Evolutionary conservation across 768 basidiomycete genomes (phyloP).

Genomic region (Serendipita sp.): DNA sequence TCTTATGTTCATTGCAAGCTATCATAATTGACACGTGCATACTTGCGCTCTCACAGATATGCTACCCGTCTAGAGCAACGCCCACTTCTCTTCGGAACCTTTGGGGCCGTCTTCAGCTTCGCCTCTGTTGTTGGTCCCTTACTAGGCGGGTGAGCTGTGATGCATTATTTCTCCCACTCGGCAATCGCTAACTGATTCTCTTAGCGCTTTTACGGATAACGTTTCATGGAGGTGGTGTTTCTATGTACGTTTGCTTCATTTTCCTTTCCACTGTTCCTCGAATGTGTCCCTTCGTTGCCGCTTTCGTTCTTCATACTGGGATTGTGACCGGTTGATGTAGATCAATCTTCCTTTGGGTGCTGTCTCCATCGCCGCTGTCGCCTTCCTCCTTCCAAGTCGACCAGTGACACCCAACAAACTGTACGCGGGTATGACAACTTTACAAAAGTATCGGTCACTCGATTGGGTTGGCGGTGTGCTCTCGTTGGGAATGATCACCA

Average conservation of each 20-base stretch:
- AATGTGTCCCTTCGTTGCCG: too few species aligned
- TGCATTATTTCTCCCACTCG: neutral
- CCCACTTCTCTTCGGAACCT: conserved; percentile 25
- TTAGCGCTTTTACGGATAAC: conserved; percentile 5
- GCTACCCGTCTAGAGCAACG: conserved; percentile 19
- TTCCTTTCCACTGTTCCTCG: too few species aligned
- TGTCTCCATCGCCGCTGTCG: neutral
- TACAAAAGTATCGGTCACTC: neutral
- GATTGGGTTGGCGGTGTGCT: neutral
- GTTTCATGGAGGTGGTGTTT: conserved; percentile 2
- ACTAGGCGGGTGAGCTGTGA: neutral
- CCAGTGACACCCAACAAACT: neutral
- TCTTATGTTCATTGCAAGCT: too few species aligned
- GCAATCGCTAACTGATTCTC: neutral
- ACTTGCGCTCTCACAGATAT: conserved; percentile 10
- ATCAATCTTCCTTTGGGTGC: conserved; percentile 3
- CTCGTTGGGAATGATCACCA: conserved; percentile 19
- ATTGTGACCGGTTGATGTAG: neutral
- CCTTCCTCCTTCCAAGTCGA: neutral
- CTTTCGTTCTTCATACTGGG: neutral
- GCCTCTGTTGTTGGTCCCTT: conserved; percentile 2
- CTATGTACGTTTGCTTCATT: neutral
- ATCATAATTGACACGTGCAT: too few species aligned
- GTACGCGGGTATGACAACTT: neutral
- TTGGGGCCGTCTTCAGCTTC: conserved; percentile 26